Base-by-base conservation (phyloP, 129 eudicot genomes). In the Flaveria ramosissima region DNA sequence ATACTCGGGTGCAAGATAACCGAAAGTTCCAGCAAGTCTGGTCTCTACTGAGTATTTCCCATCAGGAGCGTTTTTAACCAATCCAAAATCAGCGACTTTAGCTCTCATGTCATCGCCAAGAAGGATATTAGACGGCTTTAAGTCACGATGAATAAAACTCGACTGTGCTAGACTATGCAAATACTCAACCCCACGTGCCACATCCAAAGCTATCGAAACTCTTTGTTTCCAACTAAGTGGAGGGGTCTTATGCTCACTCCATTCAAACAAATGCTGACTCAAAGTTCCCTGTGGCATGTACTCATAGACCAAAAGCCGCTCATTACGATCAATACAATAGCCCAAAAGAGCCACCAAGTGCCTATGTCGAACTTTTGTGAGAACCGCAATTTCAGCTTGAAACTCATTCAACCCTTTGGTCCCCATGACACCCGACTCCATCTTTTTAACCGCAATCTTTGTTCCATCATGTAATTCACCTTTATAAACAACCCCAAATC, bases 41-140 rank as follows among this genome's bases (percentile, higher is more conserved):
- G 92, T 88, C 85, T 88, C 89, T 23, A 88, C 77, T 2, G 92
- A 88, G 41, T 77, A 77, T 46, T 85, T 88, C 67, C 89, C 89
- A 70, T 87, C 88, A 16, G 90, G 90, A 3, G 91, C 88, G 6
- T 81, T 84, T 67, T 87, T 87, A 61, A 87, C 91, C 83, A 87
- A 81, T 15, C 91, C 91, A 36, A 87, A 87, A 78, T 87, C 91
- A 12, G 91, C 85, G 57, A 87, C 91, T 61, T 87, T 87, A 32
- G 91, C 91, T 72, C 91, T 79, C 91, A 87, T 87, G 63, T 87
- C 88, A 75, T 87, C 86, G 17, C 88, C 88, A 26, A 87, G 86
- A 64, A 87, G 86, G 6, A 87, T 84, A 69, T 87, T 87, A 1
- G 88, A 87, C 1, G 91, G 91, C 42, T 87, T 87, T 26, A 87